phyloP scores from a whole-genome alignment of 768 basidiomycete genomes.

The Lactarius vividus region DNA sequence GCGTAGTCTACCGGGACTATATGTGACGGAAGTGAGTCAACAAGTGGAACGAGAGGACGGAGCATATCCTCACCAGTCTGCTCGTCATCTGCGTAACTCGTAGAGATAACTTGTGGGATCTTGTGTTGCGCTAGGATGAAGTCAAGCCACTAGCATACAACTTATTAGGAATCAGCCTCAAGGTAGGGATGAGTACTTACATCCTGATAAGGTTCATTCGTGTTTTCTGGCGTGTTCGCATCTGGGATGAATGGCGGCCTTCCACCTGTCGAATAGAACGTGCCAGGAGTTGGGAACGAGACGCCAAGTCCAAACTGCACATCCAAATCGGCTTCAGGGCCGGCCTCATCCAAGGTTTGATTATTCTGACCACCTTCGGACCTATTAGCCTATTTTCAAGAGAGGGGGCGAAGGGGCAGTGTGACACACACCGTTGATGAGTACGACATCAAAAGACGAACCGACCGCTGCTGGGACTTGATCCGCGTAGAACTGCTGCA shows the following conservation, averaged over 20 bases:
- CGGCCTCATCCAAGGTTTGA: slow-evolving; percentile 51
- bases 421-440: slow-evolving; percentile 50
- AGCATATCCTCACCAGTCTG: slow-evolving; percentile 48
- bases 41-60: slow-evolving; percentile 38
- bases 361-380: slow-evolving; percentile 53
- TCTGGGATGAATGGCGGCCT: slow-evolving; percentile 58
- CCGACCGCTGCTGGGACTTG: slow-evolving; percentile 35
- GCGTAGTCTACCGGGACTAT: slow-evolving; percentile 60
- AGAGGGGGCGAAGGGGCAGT: neutral
- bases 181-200: slow-evolving; percentile 33
- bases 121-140: slow-evolving; percentile 46
- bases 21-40: slow-evolving; percentile 16
- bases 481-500: slow-evolving; percentile 35
- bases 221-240: slow-evolving; percentile 37
- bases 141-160: slow-evolving; percentile 54
- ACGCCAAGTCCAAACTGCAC: slow-evolving; percentile 68
- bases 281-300: slow-evolving; percentile 55
- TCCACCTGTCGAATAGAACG: slow-evolving; percentile 63
- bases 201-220: slow-evolving; percentile 50
- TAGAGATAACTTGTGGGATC: slow-evolving; percentile 61
- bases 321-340: slow-evolving; percentile 65
- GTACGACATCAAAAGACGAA: slow-evolving; percentile 51
- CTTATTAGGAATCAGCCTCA: neutral
- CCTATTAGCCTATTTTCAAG: neutral
- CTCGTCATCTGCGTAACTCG: slow-evolving; percentile 71